phyloP scores from a whole-genome alignment of 2,329 filamentous ascomycete genomes.

The Penicillium brevicompactum region DNA sequence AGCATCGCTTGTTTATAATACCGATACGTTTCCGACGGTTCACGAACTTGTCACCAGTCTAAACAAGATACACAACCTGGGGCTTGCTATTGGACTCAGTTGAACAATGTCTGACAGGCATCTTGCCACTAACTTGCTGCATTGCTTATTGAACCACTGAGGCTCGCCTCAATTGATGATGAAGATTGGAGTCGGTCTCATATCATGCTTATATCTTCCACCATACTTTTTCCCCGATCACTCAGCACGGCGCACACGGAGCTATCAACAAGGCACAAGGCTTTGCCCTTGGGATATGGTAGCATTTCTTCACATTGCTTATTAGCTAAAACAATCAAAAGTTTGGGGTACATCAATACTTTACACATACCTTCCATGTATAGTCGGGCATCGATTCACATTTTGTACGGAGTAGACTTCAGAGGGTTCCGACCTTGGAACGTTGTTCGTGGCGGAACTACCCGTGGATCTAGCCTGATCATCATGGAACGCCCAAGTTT shows the following conservation, averaged over 20 bases:
- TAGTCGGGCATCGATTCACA: not conserved
- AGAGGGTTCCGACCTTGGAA: too few species aligned
- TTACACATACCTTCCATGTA: not conserved
- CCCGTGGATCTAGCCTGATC: too few species aligned
- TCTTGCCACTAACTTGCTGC: not conserved
- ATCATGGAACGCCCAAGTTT: too few species aligned
- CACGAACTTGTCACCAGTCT: not conserved
- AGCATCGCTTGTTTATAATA: constrained; percentile 5
- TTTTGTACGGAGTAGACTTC: too few species aligned
- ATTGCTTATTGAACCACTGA: not conserved
- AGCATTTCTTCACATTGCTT: not conserved
- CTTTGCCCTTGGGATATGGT: not conserved
- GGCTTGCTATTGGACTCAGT: not conserved
- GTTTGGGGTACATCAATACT: constrained; percentile 2
- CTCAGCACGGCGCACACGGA: constrained; percentile 21
- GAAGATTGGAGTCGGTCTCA: not conserved
- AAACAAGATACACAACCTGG: not conserved
- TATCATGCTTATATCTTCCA: not conserved
- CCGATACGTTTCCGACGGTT: not conserved
- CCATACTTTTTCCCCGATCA: constrained; percentile 8
- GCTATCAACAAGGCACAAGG: constrained; percentile 13
- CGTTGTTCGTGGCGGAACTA: too few species aligned
- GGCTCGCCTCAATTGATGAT: constrained; percentile 1
- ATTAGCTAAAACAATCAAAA: constrained; percentile 19
- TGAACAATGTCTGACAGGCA: not conserved